A percentile compares a stretch with the other conserved stretches of the same genome.
Conservation (phyloP, 768 basidiomycete genomes). For the Phlegmacium glaucopus region DNA sequence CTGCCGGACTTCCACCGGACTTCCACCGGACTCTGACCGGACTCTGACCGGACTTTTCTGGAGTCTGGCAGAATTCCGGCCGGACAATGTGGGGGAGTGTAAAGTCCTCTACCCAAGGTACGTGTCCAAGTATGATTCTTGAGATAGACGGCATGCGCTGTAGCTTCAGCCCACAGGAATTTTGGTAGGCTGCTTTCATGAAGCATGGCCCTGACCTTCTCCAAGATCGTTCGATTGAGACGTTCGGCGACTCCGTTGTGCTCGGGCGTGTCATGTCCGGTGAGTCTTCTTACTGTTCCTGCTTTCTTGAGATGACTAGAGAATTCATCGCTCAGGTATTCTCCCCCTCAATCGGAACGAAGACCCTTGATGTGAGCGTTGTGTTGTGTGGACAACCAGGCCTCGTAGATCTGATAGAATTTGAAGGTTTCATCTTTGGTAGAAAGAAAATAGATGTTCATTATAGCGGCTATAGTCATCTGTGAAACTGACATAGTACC, state of each 20-base stretch:
- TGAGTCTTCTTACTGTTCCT: constrained; percentile 3
- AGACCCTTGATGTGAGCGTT: too few relatives aligned
- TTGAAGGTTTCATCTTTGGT: constrained; percentile 26
- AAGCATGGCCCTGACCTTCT: constrained; percentile 29
- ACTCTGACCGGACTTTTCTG: too few relatives aligned
- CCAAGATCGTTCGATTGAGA: constrained; percentile 27
- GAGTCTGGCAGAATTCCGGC: too few relatives aligned
- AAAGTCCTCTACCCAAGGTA: too few relatives aligned
- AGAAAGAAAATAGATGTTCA: constrained; percentile 17
- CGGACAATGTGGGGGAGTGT: too few relatives aligned
- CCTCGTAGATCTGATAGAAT: constrained; percentile 22
- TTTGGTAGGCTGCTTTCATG: too few relatives aligned
- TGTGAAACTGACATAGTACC: constrained; percentile 24
- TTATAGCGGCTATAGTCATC: not conserved
- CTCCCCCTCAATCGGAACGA: constrained; percentile 41
- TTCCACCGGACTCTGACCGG: too few relatives aligned
- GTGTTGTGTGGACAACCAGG: constrained; percentile 19
- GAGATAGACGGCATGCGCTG: too few relatives aligned
- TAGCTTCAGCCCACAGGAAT: too few relatives aligned
- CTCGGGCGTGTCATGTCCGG: constrained; percentile 18
- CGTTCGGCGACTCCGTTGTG: constrained; percentile 38
- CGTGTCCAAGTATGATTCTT: constrained; percentile 14
- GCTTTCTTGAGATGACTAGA: constrained; percentile 1
- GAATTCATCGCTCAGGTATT: constrained; percentile 8
- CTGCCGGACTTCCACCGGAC: too few relatives aligned